Evolutionary conservation across 495 filamentous ascomycete genomes (phyloP).

Genomic region (Ascodesmis nigricans): DNA sequence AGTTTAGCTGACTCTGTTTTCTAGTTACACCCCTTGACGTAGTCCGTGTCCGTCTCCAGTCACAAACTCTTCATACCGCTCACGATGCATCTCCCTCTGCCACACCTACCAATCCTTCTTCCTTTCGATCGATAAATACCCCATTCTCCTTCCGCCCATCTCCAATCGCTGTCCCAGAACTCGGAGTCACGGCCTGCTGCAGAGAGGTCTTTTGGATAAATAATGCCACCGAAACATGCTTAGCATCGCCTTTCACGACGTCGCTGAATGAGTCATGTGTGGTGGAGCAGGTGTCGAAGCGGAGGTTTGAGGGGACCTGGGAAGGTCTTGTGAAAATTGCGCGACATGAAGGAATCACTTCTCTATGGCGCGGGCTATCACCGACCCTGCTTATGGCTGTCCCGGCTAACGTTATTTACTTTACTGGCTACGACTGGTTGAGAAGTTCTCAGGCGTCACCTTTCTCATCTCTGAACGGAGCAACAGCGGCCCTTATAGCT

Average conservation of each 20-base stretch:
- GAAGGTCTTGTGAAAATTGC: constrained; percentile 90
- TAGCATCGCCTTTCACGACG: constrained; percentile 28
- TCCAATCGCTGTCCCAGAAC: constrained; percentile 35
- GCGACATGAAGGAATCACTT: constrained; percentile 69
- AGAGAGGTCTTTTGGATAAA: constrained; percentile 93
- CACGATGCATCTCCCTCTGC: constrained; percentile 17
- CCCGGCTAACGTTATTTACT: constrained; percentile 93
- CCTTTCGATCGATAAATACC: no score
- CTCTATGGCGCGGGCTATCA: constrained; percentile 81
- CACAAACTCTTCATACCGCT: constrained; percentile 35
- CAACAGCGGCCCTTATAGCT: constrained; percentile 56
- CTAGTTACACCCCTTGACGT: constrained; percentile 90
- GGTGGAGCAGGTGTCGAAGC: constrained; percentile 61
- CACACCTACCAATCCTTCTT: no score
- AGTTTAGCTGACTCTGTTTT: constrained; percentile 26
- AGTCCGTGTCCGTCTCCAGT: constrained; percentile 82
- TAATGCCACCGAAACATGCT: constrained; percentile 61
- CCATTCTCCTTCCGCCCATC: constrained; percentile 20
- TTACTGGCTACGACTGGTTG: constrained; percentile 94
- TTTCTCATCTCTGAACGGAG: constrained; percentile 32
- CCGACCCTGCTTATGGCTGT: constrained; percentile 88
- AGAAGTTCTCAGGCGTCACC: constrained; percentile 48
- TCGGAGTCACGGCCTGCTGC: constrained; percentile 88
- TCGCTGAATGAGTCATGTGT: constrained; percentile 43
- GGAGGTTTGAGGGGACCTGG: constrained; percentile 70